Conservation (phyloP, 2,329 filamentous ascomycete genomes). For the Venturia pyrina region DNA sequence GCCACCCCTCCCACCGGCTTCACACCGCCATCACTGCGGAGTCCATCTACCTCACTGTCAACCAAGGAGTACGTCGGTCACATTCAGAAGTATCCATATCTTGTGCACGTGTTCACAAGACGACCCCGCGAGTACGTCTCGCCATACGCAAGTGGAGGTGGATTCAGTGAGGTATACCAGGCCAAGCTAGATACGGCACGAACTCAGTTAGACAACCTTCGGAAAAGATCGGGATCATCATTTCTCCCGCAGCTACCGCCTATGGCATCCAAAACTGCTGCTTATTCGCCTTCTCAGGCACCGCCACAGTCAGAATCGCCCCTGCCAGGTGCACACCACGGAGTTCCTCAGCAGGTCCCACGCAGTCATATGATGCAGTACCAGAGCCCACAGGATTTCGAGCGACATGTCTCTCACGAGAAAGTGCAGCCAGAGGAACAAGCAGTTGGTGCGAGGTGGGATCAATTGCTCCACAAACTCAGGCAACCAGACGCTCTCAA, state of each 20-base stretch:
- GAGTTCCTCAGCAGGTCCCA: conserved; percentile 3
- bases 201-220: conserved; percentile 9
- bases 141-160: conserved; percentile 34
- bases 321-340: conserved; percentile 13
- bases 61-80: conserved; percentile 31
- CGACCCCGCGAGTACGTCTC: conserved; percentile 37
- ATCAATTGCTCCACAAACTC: conserved; percentile 4
- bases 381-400: conserved; percentile 35
- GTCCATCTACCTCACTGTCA: conserved; percentile 23
- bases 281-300: conserved; percentile 1
- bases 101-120: conserved; percentile 34
- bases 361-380: conserved; percentile 24
- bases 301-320: background rate
- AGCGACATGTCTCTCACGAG: conserved; percentile 27
- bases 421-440: background rate
- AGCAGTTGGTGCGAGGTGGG: background rate
- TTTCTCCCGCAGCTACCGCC: conserved; percentile 13
- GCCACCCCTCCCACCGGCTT: background rate
- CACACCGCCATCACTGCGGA: conserved; percentile 8
- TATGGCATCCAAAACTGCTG: conserved; percentile 15
- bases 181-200: conserved; percentile 21
- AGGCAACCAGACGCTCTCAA: background rate
- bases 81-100: conserved; percentile 35
- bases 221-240: background rate
- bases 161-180: conserved; percentile 29